These are phyloP conservation scores for Curvularia sp. DNA, from an alignment of 2,329 filamentous ascomycete species.

Conservation along the genomic window DNA sequence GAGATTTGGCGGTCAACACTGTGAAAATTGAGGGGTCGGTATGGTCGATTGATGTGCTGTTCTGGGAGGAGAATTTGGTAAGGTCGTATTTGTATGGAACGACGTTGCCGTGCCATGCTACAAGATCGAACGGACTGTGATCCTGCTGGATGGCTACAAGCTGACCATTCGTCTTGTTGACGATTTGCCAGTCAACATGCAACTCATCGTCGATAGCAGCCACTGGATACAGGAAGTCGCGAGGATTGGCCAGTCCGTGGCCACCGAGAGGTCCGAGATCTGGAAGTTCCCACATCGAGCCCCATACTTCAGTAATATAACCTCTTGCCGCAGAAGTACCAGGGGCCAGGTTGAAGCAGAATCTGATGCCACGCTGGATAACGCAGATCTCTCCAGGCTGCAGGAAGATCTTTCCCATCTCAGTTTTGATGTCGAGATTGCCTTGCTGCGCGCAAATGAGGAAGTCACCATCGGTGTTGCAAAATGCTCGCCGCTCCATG, in stretches of 20 bases:
- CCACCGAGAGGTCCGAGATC: constrained; percentile 51
- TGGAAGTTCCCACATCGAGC: constrained; percentile 51
- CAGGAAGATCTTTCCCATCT: constrained; percentile 50
- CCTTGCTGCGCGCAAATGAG: constrained; percentile 48
- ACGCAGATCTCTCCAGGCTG: constrained; percentile 52
- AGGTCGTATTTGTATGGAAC: constrained; percentile 64
- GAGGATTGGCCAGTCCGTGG: constrained; percentile 51
- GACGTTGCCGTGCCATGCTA: constrained; percentile 52
- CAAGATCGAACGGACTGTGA: constrained; percentile 54
- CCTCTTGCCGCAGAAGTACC: constrained; percentile 46
- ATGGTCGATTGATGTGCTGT: constrained; percentile 50
- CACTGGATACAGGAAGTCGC: constrained; percentile 50
- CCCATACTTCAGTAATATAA: constrained; percentile 53
- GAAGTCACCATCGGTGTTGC: constrained; percentile 54
- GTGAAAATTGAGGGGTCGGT: constrained; percentile 50
- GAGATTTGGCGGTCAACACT: constrained; percentile 49
- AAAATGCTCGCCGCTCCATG: constrained; percentile 57
- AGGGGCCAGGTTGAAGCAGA: constrained; percentile 44
- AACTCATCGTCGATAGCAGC: constrained; percentile 49
- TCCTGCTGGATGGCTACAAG: constrained; percentile 47
- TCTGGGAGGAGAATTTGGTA: constrained; percentile 55
- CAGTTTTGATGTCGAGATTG: constrained; percentile 49
- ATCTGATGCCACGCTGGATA: constrained; percentile 51
- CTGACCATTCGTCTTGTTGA: constrained; percentile 48
- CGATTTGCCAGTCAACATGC: constrained; percentile 44